Evolutionary conservation across 2,329 filamentous ascomycete species (phyloP), one percentile per base, ranked within the genome.

Genomic region (Botryotinia calthae): DNA sequence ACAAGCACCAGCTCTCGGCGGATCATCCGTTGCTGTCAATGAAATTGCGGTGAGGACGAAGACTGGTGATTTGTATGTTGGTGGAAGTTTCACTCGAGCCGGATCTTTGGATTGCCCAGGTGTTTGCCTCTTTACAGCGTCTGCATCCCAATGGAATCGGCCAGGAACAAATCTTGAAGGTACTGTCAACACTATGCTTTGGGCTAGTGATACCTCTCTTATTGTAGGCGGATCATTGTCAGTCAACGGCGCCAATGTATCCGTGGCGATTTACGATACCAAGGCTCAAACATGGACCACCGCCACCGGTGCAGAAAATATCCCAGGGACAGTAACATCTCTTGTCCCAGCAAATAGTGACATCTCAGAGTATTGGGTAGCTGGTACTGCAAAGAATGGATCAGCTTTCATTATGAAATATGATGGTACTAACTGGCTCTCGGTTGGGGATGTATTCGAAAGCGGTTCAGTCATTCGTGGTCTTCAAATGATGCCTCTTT

Each of bases 391-490:
- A 10, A 84, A 85, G 28, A 90, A 92, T 79, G 90, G 89, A 34
- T 90, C 91, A 0, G 85, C 90, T 42, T 98, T 92, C 82, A 84
- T 99, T 63, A 90, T 95, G 84, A 94, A 95, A 80, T 97, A 92
- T 79, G 89, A 97, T 79, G 92, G 92, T 54, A 85, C 85, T 54
- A 86, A 86, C 58, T 97, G 94, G 90, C 86, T 86, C 63, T 85
- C 89, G 14, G 87, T 91, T n/a, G 85, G 87, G 5, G 83, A 89
- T 68, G 82, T 86, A 3, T 88, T 98, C 34, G 88, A 87, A 16
- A 80, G 85, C 2, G 87, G 87, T 31, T 94, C 93, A 1, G 84
- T 86, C 31, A 90, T 99, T 76, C 90, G 89, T 70, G 92, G 93
- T 74, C 85, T 99, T 9, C 95, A 98, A 79, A 86, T 98, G 73